Base-by-base conservation (phyloP, 2,329 filamentous ascomycete species). In the Colletotrichum graminicola region DNA sequence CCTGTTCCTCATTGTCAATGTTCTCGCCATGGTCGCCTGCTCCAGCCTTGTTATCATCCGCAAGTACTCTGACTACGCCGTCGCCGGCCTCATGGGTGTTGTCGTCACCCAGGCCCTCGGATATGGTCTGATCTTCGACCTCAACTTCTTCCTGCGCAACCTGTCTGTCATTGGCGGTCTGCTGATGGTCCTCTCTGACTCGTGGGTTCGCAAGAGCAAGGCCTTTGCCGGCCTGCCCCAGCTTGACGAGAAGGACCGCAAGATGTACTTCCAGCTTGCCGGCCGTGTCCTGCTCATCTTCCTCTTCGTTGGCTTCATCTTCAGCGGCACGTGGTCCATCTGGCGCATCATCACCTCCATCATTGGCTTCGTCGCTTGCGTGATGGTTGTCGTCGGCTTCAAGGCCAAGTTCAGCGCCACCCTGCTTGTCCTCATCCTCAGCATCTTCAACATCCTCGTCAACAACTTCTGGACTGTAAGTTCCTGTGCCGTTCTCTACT, bases 391-490 rank as follows among this genome's bases (percentile, higher is more conserved):
- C 64, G 96, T 99, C 75, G 96, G 96, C 55, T 99, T 99, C 91
- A 99, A 99, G 91, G 95, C 96, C 79, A 99, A 99, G 90, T 97
- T 94, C 87, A 98, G 95, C 82, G 96, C 96, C 52, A 95, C 96
- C 65, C 93, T 99, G 77, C 87, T 99, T 76, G 96, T 99, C 39
- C 90, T 99, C 71, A 94, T 99, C 78, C 87, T 99, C 79, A 98
- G 95, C 84, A 86, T 98, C 75, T 99, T 99, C 88, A 99, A 99
- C 83, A 83, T 99, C 56, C 83, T 98, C 75, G 96, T 98, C 78
- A 99, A 99, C 91, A 99, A 98, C 90, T 99, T 98, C 88, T 99
- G 96, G 96, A 98, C 95, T 80, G 95, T 97, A 88, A 87, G 94
- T 86, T 72, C 74, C 29, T 11, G 21, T n/a, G 18, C 18, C 21